Evolutionary conservation across 2,329 filamentous ascomycete species (phyloP).

Genomic region (Penicillium sp.): DNA sequence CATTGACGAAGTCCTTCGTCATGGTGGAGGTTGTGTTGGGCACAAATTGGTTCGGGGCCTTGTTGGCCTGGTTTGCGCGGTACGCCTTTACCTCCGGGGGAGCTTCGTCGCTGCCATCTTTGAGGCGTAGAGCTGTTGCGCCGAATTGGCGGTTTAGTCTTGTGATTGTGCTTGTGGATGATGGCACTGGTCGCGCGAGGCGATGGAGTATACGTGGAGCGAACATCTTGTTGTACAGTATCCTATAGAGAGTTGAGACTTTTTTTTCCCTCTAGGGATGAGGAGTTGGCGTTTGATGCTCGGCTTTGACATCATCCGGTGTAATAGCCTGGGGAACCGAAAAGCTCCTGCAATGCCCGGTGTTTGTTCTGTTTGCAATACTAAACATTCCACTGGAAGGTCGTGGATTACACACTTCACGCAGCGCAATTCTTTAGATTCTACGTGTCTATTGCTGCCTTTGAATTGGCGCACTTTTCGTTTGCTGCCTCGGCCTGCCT

Average conservation of each 20-base stretch:
- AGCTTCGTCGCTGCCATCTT: conserved; percentile 50
- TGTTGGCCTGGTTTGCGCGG: conserved; percentile 56
- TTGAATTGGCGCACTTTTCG: background rate
- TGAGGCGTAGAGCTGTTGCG: conserved; percentile 30
- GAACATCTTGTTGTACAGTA: conserved; percentile 40
- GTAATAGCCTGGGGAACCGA: conserved; percentile 18
- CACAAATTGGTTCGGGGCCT: conserved; percentile 59
- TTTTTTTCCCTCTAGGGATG: conserved; percentile 1
- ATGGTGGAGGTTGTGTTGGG: conserved; percentile 64
- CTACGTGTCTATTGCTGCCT: background rate
- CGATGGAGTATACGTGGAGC: conserved; percentile 46
- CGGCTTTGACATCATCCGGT: conserved; percentile 40
- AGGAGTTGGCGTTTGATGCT: conserved; percentile 18
- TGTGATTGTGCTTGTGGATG: conserved; percentile 22
- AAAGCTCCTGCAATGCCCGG: conserved; percentile 21
- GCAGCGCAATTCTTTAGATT: background rate
- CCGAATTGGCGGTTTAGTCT: conserved; percentile 32
- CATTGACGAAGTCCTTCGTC: conserved; percentile 59
- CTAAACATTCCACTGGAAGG: conserved; percentile 10
- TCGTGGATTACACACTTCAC: conserved; percentile 14
- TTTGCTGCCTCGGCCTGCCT: background rate
- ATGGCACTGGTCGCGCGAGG: conserved; percentile 42
- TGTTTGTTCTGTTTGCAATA: conserved; percentile 40
- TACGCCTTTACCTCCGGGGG: conserved; percentile 55
- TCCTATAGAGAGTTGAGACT: background rate